A percentile compares a stretch with the other conserved stretches of the same genome.
phyloP scores from a whole-genome alignment of 352 stramenopile genomes.

The Phytophthora syringae region DNA sequence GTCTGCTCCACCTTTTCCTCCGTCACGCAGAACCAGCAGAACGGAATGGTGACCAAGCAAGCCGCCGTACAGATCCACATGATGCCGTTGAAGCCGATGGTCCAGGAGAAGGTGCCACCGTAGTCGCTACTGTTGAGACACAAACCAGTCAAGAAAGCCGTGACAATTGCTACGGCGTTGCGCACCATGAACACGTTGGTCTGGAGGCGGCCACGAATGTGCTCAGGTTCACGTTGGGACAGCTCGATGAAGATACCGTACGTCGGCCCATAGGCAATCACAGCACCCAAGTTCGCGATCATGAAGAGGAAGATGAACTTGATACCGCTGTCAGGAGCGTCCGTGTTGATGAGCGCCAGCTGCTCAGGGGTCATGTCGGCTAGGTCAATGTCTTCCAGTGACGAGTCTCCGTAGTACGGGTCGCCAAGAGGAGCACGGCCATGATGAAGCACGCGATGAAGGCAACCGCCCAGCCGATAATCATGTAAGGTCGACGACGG shows the following conservation, averaged over 20 bases:
- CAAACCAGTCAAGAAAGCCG: slow-evolving; percentile 21
- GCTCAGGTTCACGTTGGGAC: slow-evolving; percentile 40
- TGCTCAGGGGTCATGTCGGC: slow-evolving; percentile 30
- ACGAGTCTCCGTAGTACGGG: slow-evolving; percentile 41
- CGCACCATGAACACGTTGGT: slow-evolving; percentile 43
- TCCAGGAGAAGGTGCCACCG: slow-evolving; percentile 28
- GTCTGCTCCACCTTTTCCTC: slow-evolving; percentile 7
- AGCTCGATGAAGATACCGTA: slow-evolving; percentile 53
- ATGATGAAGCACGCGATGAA: slow-evolving; percentile 39
- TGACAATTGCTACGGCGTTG: slow-evolving; percentile 33
- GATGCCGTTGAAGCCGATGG: slow-evolving; percentile 27
- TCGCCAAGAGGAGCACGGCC: slow-evolving; percentile 18
- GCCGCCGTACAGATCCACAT: slow-evolving; percentile 25
- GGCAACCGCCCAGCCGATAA: slow-evolving; percentile 51
- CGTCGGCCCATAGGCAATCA: slow-evolving; percentile 55
- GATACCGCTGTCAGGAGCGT: slow-evolving; percentile 19
- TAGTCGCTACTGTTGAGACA: slow-evolving; percentile 39
- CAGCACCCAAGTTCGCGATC: slow-evolving; percentile 59
- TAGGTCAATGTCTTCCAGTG: slow-evolving; percentile 22
- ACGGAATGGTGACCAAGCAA: slow-evolving; percentile 16
- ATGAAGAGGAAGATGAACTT: slow-evolving; percentile 56
- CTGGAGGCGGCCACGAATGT: slow-evolving; percentile 42
- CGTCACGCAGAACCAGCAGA: slow-evolving; percentile 16
- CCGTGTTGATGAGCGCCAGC: slow-evolving; percentile 26
- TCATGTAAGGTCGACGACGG: slow-evolving; percentile 25